These are phyloP conservation scores for Lodderomyces orthopsilosis DNA, from an alignment of 1,139 yeast species.

Conservation along the genomic window DNA sequence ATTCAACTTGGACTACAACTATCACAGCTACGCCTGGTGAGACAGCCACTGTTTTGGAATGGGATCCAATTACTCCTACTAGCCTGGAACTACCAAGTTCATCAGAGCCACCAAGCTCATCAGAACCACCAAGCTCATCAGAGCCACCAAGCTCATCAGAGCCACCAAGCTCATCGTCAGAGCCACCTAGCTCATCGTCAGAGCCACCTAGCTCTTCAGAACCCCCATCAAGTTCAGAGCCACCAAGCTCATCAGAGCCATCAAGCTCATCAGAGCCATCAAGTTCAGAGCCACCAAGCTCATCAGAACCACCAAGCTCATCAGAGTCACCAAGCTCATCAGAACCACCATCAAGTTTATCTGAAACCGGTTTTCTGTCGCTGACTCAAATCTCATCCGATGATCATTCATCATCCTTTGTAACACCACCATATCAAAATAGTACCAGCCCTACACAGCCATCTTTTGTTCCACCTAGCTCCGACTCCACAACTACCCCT, in stretches of 20 bases:
- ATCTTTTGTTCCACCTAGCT: neutral
- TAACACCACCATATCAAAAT: conserved; percentile 5
- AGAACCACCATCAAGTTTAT: neutral
- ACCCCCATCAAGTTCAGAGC: neutral
- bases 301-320: neutral
- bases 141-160: conserved; percentile 2
- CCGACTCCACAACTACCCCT: conserved; percentile 1
- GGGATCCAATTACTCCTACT: conserved; percentile 16
- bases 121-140: conserved; percentile 1
- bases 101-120: neutral
- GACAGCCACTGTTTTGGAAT: conserved; percentile 17
- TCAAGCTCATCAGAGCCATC: conserved; percentile 3
- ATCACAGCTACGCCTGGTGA: conserved; percentile 13
- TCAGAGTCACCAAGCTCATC: neutral
- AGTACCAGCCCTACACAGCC: neutral
- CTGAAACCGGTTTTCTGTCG: neutral
- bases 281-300: neutral
- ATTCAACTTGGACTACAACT: conserved; percentile 14
- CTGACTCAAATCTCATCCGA: conserved; percentile 1
- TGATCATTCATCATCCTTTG: neutral
- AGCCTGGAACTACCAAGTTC: conserved; percentile 3
- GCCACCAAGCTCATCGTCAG: neutral
- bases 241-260: neutral
- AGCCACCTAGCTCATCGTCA: conserved; percentile 3
- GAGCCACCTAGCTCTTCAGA: neutral